Base-by-base conservation (phyloP, 2,329 filamentous ascomycete genomes). In the Penicillium sp. region DNA sequence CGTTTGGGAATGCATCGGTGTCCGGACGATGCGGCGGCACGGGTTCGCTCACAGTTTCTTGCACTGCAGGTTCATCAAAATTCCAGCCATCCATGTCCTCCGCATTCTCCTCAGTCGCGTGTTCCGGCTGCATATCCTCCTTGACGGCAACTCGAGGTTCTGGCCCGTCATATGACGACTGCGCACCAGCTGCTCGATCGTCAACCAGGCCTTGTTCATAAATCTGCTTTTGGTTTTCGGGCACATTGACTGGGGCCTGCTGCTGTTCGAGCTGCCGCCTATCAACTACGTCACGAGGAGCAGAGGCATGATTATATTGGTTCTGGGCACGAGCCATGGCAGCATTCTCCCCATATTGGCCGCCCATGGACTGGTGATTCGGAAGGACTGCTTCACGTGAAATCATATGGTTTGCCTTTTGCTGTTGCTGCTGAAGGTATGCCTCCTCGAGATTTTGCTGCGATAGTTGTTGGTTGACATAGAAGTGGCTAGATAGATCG, bases 1-100 rank as follows among this genome's bases (percentile, higher is more conserved):
- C 86, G 37, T 81, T 84, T 1, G 91, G 90, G 53, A 97, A 97
- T 4, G 81, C 78, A 67, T 96, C 91, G 0, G 85, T 93, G 62
- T 96, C 91, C 1, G 89, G 89, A 51, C 90, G 71, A 50, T 79
- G 73, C 9, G 82, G 70, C 67, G 84, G 55, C 61, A 74, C 72
- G 1, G 73, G 61, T 43, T 70, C 70, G 55, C 62, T 22, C 64
- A 68, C 52, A 1, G 61, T 54, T 40, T 67, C 67, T 37, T 78
- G 70, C 32, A 87, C 85, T 0, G 79, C 71, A 42, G 72, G 60
- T n/a, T 96, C 89, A 44, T 91, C 88, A 57, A 98, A 98, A 61
- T 94, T 90, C 93, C 93, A 98, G 7, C 80, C 87, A 61, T 95
- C 90, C 0, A 77, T 64, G 48, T 86, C 82, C 3, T 76, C 71